Evolutionary conservation across 495 filamentous ascomycete species (phyloP).

Genomic region (Penicillium macrosclerotiorum): DNA sequence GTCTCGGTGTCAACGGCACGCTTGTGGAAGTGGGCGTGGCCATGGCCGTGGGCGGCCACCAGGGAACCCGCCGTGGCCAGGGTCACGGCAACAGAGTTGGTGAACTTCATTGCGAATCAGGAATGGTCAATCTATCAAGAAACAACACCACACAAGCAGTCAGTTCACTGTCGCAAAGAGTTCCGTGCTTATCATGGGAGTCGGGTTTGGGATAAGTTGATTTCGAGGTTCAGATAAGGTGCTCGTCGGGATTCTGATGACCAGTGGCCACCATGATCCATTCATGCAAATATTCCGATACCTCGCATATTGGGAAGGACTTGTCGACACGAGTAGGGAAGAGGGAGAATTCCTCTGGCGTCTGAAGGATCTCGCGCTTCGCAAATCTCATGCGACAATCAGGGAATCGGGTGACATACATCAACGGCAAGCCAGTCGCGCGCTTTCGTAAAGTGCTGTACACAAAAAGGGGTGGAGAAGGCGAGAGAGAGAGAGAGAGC

Average conservation of each 20-base stretch:
- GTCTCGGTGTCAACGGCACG: conserved; percentile 33
- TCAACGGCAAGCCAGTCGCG: conserved; percentile 36
- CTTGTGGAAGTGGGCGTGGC: conserved; percentile 43
- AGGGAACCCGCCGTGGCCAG: conserved; percentile 48
- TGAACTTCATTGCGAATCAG: conserved; percentile 40
- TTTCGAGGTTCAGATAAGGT: too few species aligned
- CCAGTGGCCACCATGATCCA: too few species aligned
- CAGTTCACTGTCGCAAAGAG: not conserved
- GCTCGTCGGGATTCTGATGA: not conserved
- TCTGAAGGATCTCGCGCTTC: too few species aligned
- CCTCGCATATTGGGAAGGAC: too few species aligned
- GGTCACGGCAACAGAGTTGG: conserved; percentile 40
- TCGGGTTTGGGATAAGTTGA: too few species aligned
- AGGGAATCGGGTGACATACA: conserved; percentile 27
- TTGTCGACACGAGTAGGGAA: too few species aligned
- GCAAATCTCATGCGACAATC: too few species aligned
- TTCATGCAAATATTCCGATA: too few species aligned
- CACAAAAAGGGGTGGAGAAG: conserved; percentile 21
- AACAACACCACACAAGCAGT: too few species aligned
- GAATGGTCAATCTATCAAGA: conserved; percentile 8
- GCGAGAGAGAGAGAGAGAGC: conserved; percentile 23
- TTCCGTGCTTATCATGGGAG: too few species aligned
- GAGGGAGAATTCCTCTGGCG: too few species aligned
- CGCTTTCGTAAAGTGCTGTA: conserved; percentile 32
- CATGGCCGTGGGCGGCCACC: conserved; percentile 44